Evolutionary conservation across 305 asterid species (phyloP).

Genomic region (Solanum aculeatissimum): DNA sequence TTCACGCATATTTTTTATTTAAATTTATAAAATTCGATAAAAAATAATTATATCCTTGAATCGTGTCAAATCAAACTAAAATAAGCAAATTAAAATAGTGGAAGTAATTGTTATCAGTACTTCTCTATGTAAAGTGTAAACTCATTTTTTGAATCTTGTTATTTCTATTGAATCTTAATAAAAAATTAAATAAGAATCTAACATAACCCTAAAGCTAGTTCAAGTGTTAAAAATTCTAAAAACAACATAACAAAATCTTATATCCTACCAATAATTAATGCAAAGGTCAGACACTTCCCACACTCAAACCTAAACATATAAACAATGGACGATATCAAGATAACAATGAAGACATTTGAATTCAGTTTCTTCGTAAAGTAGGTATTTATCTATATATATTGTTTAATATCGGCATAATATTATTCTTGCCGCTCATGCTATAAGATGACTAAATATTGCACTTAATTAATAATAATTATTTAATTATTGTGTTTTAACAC

Average conservation of each 20-base stretch:
- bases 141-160: neutral
- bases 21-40: too few species aligned
- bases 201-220: neutral
- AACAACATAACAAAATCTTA: neutral
- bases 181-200: neutral
- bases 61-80: neutral
- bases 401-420: too few species aligned
- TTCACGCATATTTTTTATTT: too few species aligned
- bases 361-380: neutral
- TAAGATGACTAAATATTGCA: too few species aligned
- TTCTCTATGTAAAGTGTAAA: neutral
- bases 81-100: neutral
- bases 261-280: neutral
- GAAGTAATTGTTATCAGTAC: neutral
- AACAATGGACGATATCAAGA: neutral
- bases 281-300: too few species aligned
- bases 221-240: neutral
- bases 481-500: neutral
- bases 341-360: neutral
- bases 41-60: too few species aligned
- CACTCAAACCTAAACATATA: neutral
- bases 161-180: neutral
- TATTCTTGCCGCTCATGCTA: too few species aligned
- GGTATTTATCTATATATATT: too few species aligned
- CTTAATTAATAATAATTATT: too few species aligned